Evolutionary conservation across 345 rosid genomes (phyloP), one percentile per base, ranked within the genome.

Genomic region (Sonneratia caseolaris): DNA sequence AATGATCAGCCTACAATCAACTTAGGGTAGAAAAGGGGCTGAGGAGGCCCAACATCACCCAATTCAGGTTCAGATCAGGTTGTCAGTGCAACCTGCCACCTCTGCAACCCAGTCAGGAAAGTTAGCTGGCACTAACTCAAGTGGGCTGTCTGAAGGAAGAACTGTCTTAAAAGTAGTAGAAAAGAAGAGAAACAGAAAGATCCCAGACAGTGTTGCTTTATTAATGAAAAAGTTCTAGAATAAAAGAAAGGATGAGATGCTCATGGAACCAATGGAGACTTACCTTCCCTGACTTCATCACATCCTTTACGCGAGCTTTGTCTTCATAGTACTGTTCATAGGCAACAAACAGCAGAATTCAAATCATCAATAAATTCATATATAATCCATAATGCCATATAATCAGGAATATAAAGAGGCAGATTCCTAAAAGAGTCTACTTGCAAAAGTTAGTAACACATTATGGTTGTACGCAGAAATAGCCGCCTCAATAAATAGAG

Each of bases 291-390:
- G 75, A 75, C 80, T 95, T 95, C 90, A 95, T 83, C 69, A 83
- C 87, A 72, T 95, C 96, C 80, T 95, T 95, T 68, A 89, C 71
- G 15, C 69, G 84, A 72, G 79, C 83, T 83, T 89, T 95, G 79
- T 95, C 97, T 76, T 92, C 92, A 77, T 86, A 90, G 77, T 87
- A 92, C 99, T 95, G 86, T 66, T 57, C 70, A 86, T 62, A 68
- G 12, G 67, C 65, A 75, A 59, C 71, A 32, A 14, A 43, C 64
- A 42, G 69, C 62, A 43, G 65, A 27, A 55, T 24, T 48, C 16
- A 36, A 36, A 37, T 37, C 48, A 71, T 71, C 15, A 71, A 55
- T 19, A 21, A 68, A 59, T 35, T 9, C 13, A 32, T 38, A 38
- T 37, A 72, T 9, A 57, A 27, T 64, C 48, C 12, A 32, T 48